These are phyloP conservation scores for Wickerhamiella brachini DNA, from an alignment of 805 yeast species.

Conservation along the genomic window DNA sequence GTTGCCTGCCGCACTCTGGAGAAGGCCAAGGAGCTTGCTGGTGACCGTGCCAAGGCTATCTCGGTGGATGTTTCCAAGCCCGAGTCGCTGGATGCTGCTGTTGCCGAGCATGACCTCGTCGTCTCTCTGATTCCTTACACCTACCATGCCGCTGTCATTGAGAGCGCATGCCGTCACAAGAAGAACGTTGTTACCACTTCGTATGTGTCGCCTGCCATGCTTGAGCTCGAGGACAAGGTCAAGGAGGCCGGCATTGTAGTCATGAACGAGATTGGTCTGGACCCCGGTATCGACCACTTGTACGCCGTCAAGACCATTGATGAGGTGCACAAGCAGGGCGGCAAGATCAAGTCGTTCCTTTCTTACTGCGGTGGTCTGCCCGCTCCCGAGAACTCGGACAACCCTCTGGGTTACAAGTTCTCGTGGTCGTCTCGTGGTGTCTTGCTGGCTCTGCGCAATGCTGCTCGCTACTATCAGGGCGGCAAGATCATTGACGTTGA, in stretches of 20 bases:
- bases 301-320: conserved; percentile 97
- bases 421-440: conserved; percentile 99
- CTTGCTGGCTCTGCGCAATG: conserved; percentile 83
- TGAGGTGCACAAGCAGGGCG: conserved; percentile 83
- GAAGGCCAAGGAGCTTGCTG: conserved; percentile 80
- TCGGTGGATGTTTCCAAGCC: conserved; percentile 80
- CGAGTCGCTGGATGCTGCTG: conserved; percentile 62
- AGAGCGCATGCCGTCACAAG: conserved; percentile 80
- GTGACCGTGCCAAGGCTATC: conserved; percentile 62
- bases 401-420: conserved; percentile 97
- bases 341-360: conserved; percentile 85
- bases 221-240: conserved; percentile 69
- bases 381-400: conserved; percentile 94
- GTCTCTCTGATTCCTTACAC: conserved; percentile 94
- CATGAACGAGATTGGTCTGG: conserved; percentile 97
- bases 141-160: conserved; percentile 85
- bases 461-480: conserved; percentile 78
- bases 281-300: conserved; percentile 97
- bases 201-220: conserved; percentile 87
- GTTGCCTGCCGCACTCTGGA: conserved; percentile 85
- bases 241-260: conserved; percentile 92
- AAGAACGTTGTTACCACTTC: conserved; percentile 90
- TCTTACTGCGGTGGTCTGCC: conserved; percentile 99
- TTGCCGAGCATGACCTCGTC: conserved; percentile 67
- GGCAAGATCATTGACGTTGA: conserved; percentile 68